phyloP scores from a whole-genome alignment of 2,329 filamentous ascomycete species.

The Akanthomyces lecanii region DNA sequence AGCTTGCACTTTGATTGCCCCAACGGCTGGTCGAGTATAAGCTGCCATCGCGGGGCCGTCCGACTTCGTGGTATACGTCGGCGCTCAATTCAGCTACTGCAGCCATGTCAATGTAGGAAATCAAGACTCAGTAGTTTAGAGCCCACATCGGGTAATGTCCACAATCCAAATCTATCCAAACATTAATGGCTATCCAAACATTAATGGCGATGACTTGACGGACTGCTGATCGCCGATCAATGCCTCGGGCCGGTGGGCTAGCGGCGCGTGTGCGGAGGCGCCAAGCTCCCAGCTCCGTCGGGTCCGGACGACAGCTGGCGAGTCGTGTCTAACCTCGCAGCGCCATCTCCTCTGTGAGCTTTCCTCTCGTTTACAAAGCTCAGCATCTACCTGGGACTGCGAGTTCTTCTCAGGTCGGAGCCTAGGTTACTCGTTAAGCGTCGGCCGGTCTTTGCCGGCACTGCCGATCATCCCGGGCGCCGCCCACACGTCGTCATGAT shows the following conservation, averaged over 20 bases:
- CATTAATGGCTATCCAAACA: background rate
- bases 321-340: background rate
- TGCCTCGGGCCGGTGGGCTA: background rate
- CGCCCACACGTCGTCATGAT: conserved; percentile 20
- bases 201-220: background rate
- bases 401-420: background rate
- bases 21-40: too few relatives aligned
- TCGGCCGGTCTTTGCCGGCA: too few relatives aligned
- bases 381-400: background rate
- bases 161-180: background rate
- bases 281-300: background rate
- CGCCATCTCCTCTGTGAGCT: background rate
- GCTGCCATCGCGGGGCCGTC: too few relatives aligned
- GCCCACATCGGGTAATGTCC: too few relatives aligned
- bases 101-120: too few relatives aligned
- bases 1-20: too few relatives aligned
- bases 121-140: too few relatives aligned
- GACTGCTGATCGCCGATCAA: background rate
- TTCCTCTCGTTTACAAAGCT: too few relatives aligned
- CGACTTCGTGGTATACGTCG: too few relatives aligned
- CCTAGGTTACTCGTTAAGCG: too few relatives aligned
- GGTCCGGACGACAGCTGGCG: background rate
- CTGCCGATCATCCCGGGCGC: background rate
- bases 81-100: too few relatives aligned
- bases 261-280: background rate